Conservation (phyloP, 164 flowering plant species). For the Magnolia sinica region DNA sequence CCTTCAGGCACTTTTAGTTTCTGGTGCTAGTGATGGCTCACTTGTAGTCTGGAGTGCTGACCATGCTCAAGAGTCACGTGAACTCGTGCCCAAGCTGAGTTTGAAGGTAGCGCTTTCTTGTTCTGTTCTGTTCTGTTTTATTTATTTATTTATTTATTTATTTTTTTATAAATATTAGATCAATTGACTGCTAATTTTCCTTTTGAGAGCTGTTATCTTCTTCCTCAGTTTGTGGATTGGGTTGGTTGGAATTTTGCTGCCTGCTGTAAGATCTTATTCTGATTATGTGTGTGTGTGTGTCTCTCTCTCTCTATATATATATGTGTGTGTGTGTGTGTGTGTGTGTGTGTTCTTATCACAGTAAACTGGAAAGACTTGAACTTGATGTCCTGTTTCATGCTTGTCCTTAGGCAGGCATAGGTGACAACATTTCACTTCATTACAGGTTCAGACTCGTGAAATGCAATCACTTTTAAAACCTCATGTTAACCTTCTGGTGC, state of each 20-base stretch:
- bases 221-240: background rate
- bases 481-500: slow-evolving; percentile 8
- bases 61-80: slow-evolving; percentile 92
- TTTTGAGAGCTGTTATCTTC: background rate
- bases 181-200: background rate
- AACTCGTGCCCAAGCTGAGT: slow-evolving; percentile 95
- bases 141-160: too few species aligned
- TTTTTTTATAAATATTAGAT: too few species aligned
- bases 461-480: slow-evolving; percentile 5
- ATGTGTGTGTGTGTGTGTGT: too few species aligned
- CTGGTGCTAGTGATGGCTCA: slow-evolving; percentile 96
- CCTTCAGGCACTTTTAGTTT: slow-evolving; percentile 80
- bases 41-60: slow-evolving; percentile 97
- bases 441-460: slow-evolving; percentile 1
- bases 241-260: background rate
- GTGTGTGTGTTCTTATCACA: background rate
- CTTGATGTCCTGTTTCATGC: slow-evolving; percentile 2
- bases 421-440: background rate
- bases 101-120: slow-evolving; percentile 50
- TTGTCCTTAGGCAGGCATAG: background rate
- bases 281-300: too few species aligned
- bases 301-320: too few species aligned
- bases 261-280: background rate
- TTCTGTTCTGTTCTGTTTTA: background rate
- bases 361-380: slow-evolving; percentile 1